These are phyloP conservation scores for Furculomyces boomerangus DNA, from an alignment of 371 early-diverging fungal species.

Conservation along the genomic window DNA sequence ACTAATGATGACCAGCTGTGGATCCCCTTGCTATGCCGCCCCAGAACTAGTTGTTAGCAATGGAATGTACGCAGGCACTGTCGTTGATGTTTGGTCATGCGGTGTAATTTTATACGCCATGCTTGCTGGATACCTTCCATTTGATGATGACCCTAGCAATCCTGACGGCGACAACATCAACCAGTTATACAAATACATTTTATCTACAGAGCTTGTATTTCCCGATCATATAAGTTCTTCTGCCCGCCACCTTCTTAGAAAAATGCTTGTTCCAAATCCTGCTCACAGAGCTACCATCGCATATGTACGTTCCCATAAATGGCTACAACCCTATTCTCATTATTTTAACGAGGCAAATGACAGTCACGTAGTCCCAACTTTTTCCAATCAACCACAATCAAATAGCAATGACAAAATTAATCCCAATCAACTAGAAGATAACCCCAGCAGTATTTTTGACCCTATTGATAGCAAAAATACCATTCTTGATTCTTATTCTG, in stretches of 20 bases:
- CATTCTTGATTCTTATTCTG: too few relatives aligned
- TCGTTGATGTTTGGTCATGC: constrained; percentile 79
- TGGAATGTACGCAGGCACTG: constrained; percentile 88
- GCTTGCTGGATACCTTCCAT: constrained; percentile 96
- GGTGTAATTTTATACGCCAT: constrained; percentile 93
- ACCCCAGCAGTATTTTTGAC: too few relatives aligned
- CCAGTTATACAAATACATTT: constrained; percentile 84
- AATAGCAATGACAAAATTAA: too few relatives aligned
- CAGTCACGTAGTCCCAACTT: too few relatives aligned
- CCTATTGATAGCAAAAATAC: too few relatives aligned
- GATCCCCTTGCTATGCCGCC: constrained; percentile 95
- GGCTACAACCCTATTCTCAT: constrained; percentile 30
- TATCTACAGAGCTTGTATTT: constrained; percentile 73
- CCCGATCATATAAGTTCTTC: constrained; percentile 72
- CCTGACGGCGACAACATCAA: constrained; percentile 94
- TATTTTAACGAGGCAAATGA: constrained; percentile 21
- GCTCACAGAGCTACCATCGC: constrained; percentile 66
- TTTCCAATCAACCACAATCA: too few relatives aligned
- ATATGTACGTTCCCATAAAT: constrained; percentile 68
- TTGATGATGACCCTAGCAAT: constrained; percentile 95
- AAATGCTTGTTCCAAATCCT: constrained; percentile 88
- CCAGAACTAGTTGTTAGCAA: constrained; percentile 92
- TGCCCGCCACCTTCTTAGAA: constrained; percentile 63
- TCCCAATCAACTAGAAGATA: too few relatives aligned
- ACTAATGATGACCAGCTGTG: constrained; percentile 80